Evolutionary conservation across 2,329 filamentous ascomycete genomes (phyloP).

Genomic region (Claviceps lovelessii): DNA sequence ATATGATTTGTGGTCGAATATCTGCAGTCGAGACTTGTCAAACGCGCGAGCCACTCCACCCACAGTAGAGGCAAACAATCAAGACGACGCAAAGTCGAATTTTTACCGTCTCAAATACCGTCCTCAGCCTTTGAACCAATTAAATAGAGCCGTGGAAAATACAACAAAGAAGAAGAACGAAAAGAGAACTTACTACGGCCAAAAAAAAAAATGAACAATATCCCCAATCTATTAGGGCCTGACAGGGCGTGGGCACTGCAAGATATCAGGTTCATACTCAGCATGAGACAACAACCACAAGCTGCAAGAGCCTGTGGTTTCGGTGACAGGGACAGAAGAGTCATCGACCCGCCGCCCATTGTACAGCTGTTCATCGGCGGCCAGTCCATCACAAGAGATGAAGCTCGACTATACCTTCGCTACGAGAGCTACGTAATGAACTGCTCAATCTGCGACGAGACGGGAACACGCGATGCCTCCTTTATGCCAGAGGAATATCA

Average conservation of each 20-base stretch:
- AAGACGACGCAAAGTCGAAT: background rate
- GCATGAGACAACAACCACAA: slow-evolving; percentile 61
- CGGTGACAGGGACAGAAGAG: slow-evolving; percentile 65
- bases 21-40: background rate
- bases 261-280: slow-evolving; percentile 17
- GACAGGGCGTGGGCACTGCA: slow-evolving; percentile 9
- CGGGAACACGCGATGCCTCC: slow-evolving; percentile 52
- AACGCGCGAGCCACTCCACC: background rate
- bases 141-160: background rate
- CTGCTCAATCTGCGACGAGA: slow-evolving; percentile 61
- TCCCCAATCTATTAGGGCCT: slow-evolving; percentile 16
- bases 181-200: background rate
- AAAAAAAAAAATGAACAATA: background rate
- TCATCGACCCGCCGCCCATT: slow-evolving; percentile 74
- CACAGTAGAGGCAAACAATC: background rate
- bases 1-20: background rate
- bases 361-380: slow-evolving; percentile 57
- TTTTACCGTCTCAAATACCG: background rate
- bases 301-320: slow-evolving; percentile 72
- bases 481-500: slow-evolving; percentile 58
- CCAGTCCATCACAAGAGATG: slow-evolving; percentile 37
- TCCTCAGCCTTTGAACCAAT: background rate
- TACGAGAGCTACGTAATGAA: slow-evolving; percentile 59
- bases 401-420: slow-evolving; percentile 36
- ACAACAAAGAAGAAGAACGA: background rate